Percentiles rank a stretch among this genome's conserved stretches.
Evolutionary conservation across 257 asterid species (phyloP).

Genomic region (Phtheirospermum japonicum): DNA sequence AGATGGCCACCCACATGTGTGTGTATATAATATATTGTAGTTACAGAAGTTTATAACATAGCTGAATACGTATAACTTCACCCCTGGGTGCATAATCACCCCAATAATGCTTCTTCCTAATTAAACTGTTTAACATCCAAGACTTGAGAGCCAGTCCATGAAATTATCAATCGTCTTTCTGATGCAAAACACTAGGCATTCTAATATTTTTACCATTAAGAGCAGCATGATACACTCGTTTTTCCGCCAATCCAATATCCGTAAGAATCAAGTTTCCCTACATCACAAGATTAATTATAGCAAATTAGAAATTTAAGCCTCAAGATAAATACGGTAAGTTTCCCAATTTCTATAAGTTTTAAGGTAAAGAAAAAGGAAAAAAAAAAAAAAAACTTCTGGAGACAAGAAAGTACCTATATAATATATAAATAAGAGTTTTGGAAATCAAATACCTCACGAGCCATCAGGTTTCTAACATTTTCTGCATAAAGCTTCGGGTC

Average conservation of each 20-base stretch:
- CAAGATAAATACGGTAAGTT: not conserved
- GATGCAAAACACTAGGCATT: conserved; percentile 84
- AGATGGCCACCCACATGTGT: conserved; percentile 28
- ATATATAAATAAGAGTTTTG: not conserved
- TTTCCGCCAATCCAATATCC: conserved; percentile 90
- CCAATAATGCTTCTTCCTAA: conserved; percentile 27
- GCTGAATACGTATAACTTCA: conserved; percentile 20
- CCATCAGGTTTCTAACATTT: conserved; percentile 81
- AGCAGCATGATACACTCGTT: conserved; percentile 84
- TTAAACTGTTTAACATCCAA: conserved; percentile 36
- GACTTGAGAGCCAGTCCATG: conserved; percentile 49
- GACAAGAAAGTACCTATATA: not conserved
- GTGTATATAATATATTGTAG: conserved; percentile 4
- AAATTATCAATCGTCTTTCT: conserved; percentile 77
- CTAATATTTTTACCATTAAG: conserved; percentile 77
- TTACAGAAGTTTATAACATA: conserved; percentile 34
- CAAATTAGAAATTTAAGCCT: conserved; percentile 21
- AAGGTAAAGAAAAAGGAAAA: no score
- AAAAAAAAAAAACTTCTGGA: not conserved
- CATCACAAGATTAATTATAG: conserved; percentile 30
- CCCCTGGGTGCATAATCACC: conserved; percentile 32
- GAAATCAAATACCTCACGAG: conserved; percentile 63
- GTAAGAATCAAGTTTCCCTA: conserved; percentile 80
- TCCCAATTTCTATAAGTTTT: not conserved
- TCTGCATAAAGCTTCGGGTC: conserved; percentile 88